phyloP scores from a whole-genome alignment of 2,329 filamentous ascomycete species.

The Fusarium nisikadoi region DNA sequence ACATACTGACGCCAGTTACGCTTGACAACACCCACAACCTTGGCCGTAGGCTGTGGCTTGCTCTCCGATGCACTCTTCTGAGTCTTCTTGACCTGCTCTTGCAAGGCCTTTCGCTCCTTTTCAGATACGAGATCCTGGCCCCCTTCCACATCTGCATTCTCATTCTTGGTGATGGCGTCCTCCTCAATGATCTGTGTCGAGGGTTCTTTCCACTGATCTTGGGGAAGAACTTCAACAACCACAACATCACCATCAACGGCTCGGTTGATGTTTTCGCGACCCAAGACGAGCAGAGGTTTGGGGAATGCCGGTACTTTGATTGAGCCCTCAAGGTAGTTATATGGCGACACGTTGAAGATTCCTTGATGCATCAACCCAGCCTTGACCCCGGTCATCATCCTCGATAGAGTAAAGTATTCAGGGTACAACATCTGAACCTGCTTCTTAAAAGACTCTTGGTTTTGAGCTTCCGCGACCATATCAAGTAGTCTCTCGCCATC shows the following conservation, averaged over 20 bases:
- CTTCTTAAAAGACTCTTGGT: constrained; percentile 72
- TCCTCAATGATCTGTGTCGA: constrained; percentile 97
- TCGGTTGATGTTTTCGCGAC: constrained; percentile 95
- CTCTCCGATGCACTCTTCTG: constrained; percentile 82
- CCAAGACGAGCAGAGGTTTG: constrained; percentile 86
- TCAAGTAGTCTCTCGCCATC: constrained; percentile 88
- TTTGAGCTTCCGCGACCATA: constrained; percentile 87
- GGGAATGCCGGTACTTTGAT: constrained; percentile 91
- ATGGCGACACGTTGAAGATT: constrained; percentile 94
- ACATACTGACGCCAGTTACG: constrained; percentile 99
- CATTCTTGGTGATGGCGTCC: constrained; percentile 88
- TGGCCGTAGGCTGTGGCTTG: constrained; percentile 87
- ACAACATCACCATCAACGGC: constrained; percentile 92
- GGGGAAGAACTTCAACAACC: constrained; percentile 90
- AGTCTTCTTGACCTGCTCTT: constrained; percentile 89
- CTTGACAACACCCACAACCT: constrained; percentile 91
- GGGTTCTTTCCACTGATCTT: constrained; percentile 96
- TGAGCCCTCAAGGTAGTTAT: constrained; percentile 96
- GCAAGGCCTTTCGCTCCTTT: constrained; percentile 84
- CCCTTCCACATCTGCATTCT: constrained; percentile 88
- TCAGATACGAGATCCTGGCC: constrained; percentile 83
- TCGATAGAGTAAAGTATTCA: constrained; percentile 89
- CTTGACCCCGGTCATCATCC: constrained; percentile 93
- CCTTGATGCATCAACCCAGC: constrained; percentile 91
- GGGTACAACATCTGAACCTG: constrained; percentile 80